Evolutionary conservation across 177 flowering plant species (phyloP).

Genomic region (Viscum album): DNA sequence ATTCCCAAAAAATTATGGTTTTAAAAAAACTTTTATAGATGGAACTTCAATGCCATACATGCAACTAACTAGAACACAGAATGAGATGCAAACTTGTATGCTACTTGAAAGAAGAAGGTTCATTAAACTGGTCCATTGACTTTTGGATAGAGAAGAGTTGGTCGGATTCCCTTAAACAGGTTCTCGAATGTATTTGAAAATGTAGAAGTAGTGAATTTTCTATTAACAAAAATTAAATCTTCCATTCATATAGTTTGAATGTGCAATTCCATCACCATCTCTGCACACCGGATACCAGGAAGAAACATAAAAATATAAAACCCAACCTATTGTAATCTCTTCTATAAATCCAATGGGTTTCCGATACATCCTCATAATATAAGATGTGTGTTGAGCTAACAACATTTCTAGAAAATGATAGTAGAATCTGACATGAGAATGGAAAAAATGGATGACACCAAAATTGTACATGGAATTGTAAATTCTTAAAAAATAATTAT

Average conservation of each 20-base stretch:
- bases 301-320: neutral
- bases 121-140: slow-evolving; percentile 72
- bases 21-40: neutral
- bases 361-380: slow-evolving; percentile 68
- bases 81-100: slow-evolving; percentile 19
- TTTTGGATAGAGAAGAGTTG: slow-evolving; percentile 88
- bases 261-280: slow-evolving; percentile 5
- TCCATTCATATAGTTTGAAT: slow-evolving; percentile 63
- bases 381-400: slow-evolving; percentile 70
- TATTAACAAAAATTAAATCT: slow-evolving; percentile 81
- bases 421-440: slow-evolving; percentile 67
- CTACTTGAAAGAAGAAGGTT: slow-evolving; percentile 61
- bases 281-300: neutral
- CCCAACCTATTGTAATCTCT: slow-evolving; percentile 78
- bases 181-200: slow-evolving; percentile 75
- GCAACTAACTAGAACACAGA: slow-evolving; percentile 8
- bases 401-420: slow-evolving; percentile 94
- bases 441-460: neutral
- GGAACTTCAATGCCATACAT: too few relatives aligned
- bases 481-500: neutral
- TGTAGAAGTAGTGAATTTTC: slow-evolving; percentile 82
- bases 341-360: slow-evolving; percentile 69
- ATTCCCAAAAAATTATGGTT: neutral
- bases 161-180: slow-evolving; percentile 63
- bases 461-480: neutral